These are phyloP conservation scores for Tylopilus rubrobrunneus DNA, from an alignment of 768 basidiomycete species.

Conservation along the genomic window DNA sequence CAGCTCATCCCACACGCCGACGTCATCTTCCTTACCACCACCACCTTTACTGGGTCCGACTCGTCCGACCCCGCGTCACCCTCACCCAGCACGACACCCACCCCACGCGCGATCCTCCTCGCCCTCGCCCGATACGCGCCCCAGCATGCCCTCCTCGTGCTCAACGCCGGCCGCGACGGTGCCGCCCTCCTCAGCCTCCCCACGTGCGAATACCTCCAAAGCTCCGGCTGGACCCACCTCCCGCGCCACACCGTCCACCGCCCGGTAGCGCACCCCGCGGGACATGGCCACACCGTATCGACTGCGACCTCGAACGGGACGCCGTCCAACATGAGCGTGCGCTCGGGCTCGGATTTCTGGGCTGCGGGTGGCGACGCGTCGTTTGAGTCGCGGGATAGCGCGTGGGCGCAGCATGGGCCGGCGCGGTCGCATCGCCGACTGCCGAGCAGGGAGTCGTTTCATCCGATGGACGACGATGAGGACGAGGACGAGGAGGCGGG, in stretches of 20 bases:
- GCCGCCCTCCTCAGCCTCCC: constrained; percentile 79
- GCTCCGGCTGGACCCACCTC: constrained; percentile 63
- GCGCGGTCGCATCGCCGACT: constrained; percentile 7
- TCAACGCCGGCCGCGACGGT: constrained; percentile 76
- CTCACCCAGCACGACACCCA: constrained; percentile 44
- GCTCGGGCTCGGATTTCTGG: constrained; percentile 78
- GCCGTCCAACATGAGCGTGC: constrained; percentile 38
- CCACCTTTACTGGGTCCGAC: constrained; percentile 17
- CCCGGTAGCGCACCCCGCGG: constrained; percentile 5
- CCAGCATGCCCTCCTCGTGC: constrained; percentile 75
- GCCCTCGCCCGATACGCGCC: constrained; percentile 65
- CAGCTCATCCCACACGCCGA: constrained; percentile 82
- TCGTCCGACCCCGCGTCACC: constrained; percentile 29
- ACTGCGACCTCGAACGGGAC: constrained; percentile 20
- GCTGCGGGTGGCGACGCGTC: constrained; percentile 38
- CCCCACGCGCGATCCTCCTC: constrained; percentile 74
- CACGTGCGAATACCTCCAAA: constrained; percentile 83
- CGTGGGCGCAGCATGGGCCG: constrained; percentile 2
- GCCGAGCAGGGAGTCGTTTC: constrained; percentile 30
- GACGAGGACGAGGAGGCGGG: constrained; percentile 15
- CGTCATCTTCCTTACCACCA: constrained; percentile 61
- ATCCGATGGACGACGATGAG: constrained; percentile 30
- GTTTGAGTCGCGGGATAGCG: constrained; percentile 18
- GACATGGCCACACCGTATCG: constrained; percentile 19
- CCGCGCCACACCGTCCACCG: not conserved